Base-by-base conservation (phyloP, 352 stramenopile species). In the Pythium plurisporium region DNA sequence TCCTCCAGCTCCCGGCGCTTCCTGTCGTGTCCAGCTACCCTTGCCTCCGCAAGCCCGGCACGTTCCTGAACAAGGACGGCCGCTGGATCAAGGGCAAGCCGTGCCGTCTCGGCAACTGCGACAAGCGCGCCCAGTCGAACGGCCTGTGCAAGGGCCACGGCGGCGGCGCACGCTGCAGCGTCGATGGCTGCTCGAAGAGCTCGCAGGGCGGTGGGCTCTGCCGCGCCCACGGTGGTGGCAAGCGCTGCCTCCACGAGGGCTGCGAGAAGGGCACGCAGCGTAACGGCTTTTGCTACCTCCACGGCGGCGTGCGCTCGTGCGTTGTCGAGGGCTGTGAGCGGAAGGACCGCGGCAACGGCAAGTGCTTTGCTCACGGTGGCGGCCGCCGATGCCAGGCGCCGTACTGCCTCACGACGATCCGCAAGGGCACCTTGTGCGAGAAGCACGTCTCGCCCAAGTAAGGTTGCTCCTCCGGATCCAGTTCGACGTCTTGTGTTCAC, bases 21-120 rank as follows among this genome's bases (percentile, higher is more conserved):
- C 57, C 59, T 12, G 67, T 65, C 33, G 49, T 69, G 14, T 59
- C 71, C 23, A 69, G 69, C 31, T 64, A 70, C 31, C 69, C 78
- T 27, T 80, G 74, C 44, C 63, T 81, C 10, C 79, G 82, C 54
- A 87, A 88, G 48, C 79, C 82, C 3, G 82, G 82, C 26, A 92
- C 82, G n/a, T 92, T 92, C 65, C 67, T 92, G 11, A 92, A 92
- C 67, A 92, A 92, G 74, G 82, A 92, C 59, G 82, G 82, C n/a
- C 82, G 82, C 2, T 92, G 82, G 82, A 91, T 91, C 70, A 91
- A 91, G 69, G 82, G 82, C 67, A 92, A 92, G 62, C 79, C 78
- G 9, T 92, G 82, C 63, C 76, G 74, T 46, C 81, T 85, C 62
- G 69, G 80, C 42, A 73, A 75, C 6, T 93, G 82, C 41, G 72